Conservation (phyloP, 805 yeast genomes). For the Saturnispora gosingensis region DNA sequence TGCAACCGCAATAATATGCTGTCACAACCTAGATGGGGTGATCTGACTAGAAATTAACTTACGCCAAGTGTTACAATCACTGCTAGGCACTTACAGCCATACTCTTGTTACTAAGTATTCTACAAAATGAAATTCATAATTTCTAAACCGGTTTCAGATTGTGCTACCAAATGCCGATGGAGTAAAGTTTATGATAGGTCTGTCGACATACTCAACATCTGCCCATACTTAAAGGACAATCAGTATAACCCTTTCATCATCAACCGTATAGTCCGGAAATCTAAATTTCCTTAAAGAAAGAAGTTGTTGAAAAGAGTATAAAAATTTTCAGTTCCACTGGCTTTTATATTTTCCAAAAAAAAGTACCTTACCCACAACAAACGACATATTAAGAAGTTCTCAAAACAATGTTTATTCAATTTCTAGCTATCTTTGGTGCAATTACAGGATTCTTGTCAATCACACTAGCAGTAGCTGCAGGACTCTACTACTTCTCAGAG, state of each 20-base stretch:
- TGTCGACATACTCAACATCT: slow-evolving; percentile 1
- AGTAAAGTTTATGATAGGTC: slow-evolving; percentile 4
- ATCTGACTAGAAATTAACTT: too few relatives aligned
- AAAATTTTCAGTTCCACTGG: background rate
- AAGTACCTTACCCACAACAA: background rate
- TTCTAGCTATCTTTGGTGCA: slow-evolving; percentile 53
- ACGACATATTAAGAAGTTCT: background rate
- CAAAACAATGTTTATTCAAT: slow-evolving; percentile 42
- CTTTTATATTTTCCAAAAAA: background rate
- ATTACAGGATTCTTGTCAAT: slow-evolving; percentile 51
- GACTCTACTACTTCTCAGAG: slow-evolving; percentile 84
- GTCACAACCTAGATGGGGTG: too few relatives aligned
- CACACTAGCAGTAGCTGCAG: slow-evolving; percentile 69
- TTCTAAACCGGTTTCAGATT: slow-evolving; percentile 6
- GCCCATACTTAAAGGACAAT: slow-evolving; percentile 8
- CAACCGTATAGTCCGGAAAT: slow-evolving; percentile 9
- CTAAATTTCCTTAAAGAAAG: slow-evolving; percentile 2
- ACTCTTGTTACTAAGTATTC: background rate
- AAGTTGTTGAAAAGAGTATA: background rate
- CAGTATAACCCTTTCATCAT: slow-evolving; percentile 6
- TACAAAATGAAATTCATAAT: too few relatives aligned
- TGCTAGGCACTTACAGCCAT: too few relatives aligned
- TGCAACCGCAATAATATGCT: too few relatives aligned
- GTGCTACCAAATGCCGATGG: slow-evolving; percentile 4
- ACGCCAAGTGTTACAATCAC: too few relatives aligned